A percentile compares a stretch with the other conserved stretches of the same genome.
These are phyloP conservation scores for grape (Vitis vinifera) DNA, from an alignment of 164 flowering plant genomes.

Conservation along the genomic window ASM3070453v1 NC_081810.1:2526001-2526500, in stretches of 20 bases:
- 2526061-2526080: slow-evolving; percentile 89
- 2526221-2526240: slow-evolving; percentile 60
- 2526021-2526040: slow-evolving; percentile 77
- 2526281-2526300: background rate
- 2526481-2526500: too few species aligned
- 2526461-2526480: too few species aligned
- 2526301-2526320: too few species aligned
- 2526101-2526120: slow-evolving; percentile 92
- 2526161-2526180: slow-evolving; percentile 97
- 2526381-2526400: too few species aligned
- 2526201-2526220: slow-evolving; percentile 64
- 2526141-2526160: slow-evolving; percentile 93
- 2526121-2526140: slow-evolving; percentile 93
- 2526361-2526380: too few species aligned
- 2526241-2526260: slow-evolving; percentile 51
- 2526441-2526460: too few species aligned
- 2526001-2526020: slow-evolving; percentile 90
- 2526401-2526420: too few species aligned
- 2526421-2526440: too few species aligned
- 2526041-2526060: slow-evolving; percentile 99
- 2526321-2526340: too few species aligned
- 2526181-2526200: slow-evolving; percentile 96
- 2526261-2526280: background rate
- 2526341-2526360: too few species aligned
- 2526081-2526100: slow-evolving; percentile 97